Percentiles rank a stretch among this genome's conserved stretches.
These are phyloP conservation scores for Cyclaneusma minus DNA, from an alignment of 2,329 filamentous ascomycete genomes.

Conservation along the genomic window DNA sequence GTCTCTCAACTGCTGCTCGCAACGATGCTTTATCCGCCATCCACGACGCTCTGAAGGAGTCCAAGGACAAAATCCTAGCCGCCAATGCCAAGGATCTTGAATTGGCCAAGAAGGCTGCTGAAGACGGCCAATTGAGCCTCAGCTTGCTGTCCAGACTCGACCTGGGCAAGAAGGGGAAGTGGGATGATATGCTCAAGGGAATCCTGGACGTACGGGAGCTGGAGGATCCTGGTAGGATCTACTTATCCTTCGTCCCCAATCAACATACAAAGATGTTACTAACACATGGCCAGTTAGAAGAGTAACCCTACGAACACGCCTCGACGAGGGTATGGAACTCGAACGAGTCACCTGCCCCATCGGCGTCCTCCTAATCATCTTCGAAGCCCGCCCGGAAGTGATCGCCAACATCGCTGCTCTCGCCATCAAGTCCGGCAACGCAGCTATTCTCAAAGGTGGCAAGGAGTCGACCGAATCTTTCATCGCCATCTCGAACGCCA, in stretches of 20 bases:
- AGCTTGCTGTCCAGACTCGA: slow-evolving; percentile 83
- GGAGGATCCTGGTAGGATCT: slow-evolving; percentile 58
- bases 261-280: slow-evolving; percentile 4
- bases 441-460: slow-evolving; percentile 88
- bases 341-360: slow-evolving; percentile 89
- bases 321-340: slow-evolving; percentile 75
- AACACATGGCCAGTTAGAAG: slow-evolving; percentile 49
- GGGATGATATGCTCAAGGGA: slow-evolving; percentile 93
- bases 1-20: slow-evolving; percentile 58
- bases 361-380: slow-evolving; percentile 94
- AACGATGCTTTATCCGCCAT: slow-evolving; percentile 78
- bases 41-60: slow-evolving; percentile 55
- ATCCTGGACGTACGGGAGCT: slow-evolving; percentile 77
- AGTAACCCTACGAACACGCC: slow-evolving; percentile 64
- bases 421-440: slow-evolving; percentile 93
- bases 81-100: slow-evolving; percentile 78
- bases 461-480: slow-evolving; percentile 97
- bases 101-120: slow-evolving; percentile 55
- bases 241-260: neutral
- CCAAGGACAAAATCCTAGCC: slow-evolving; percentile 62
- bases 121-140: slow-evolving; percentile 59
- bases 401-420: slow-evolving; percentile 96
- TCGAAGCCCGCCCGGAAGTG: slow-evolving; percentile 92
- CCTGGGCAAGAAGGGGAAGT: slow-evolving; percentile 75
- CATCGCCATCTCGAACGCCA: slow-evolving; percentile 71